Evolutionary conservation across 2,329 filamentous ascomycete species (phyloP).

Genomic region (Colletotrichum paranaense): DNA sequence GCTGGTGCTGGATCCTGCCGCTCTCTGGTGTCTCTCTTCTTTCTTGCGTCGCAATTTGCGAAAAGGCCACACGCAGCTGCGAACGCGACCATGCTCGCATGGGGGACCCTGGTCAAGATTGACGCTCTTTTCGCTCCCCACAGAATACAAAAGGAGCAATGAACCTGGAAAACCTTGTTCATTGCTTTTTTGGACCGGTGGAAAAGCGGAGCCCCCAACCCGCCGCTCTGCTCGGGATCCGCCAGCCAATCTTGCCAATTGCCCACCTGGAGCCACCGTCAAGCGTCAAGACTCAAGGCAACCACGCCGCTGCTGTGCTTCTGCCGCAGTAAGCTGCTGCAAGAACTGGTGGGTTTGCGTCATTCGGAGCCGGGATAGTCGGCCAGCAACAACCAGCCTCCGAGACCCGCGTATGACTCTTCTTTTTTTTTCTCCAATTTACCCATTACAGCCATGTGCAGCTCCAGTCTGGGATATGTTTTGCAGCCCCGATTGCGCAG

Average conservation of each 20-base stretch:
- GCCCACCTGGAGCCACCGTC: not conserved
- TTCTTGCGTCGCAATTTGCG: slow-evolving; percentile 7
- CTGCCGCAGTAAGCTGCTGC: slow-evolving; percentile 7
- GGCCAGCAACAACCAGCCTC: slow-evolving; percentile 12
- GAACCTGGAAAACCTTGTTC: slow-evolving; percentile 35
- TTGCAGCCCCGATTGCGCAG: not conserved
- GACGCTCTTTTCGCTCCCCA: slow-evolving; percentile 25
- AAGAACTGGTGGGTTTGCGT: slow-evolving; percentile 26
- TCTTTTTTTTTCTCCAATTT: slow-evolving; percentile 8
- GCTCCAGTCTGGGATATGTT: slow-evolving; percentile 1
- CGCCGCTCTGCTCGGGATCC: slow-evolving; percentile 11
- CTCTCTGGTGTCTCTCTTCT: slow-evolving; percentile 7
- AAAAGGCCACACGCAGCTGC: slow-evolving; percentile 3
- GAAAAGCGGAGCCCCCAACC: slow-evolving; percentile 16
- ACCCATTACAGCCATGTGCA: slow-evolving; percentile 21
- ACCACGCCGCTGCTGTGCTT: slow-evolving; percentile 3
- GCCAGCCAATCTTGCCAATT: slow-evolving; percentile 20
- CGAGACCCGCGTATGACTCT: slow-evolving; percentile 21
- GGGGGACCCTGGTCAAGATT: slow-evolving; percentile 24
- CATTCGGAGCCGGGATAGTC: slow-evolving; percentile 30
- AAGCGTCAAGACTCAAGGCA: slow-evolving; percentile 1
- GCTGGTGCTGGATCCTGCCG: slow-evolving; percentile 8
- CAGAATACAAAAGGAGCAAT: slow-evolving; percentile 20
- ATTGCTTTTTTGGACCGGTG: slow-evolving; percentile 14
- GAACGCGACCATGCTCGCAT: slow-evolving; percentile 15